Evolutionary conservation across 23 red algal species (phyloP).

Genomic region (Gracilaria vermiculophylla): DNA sequence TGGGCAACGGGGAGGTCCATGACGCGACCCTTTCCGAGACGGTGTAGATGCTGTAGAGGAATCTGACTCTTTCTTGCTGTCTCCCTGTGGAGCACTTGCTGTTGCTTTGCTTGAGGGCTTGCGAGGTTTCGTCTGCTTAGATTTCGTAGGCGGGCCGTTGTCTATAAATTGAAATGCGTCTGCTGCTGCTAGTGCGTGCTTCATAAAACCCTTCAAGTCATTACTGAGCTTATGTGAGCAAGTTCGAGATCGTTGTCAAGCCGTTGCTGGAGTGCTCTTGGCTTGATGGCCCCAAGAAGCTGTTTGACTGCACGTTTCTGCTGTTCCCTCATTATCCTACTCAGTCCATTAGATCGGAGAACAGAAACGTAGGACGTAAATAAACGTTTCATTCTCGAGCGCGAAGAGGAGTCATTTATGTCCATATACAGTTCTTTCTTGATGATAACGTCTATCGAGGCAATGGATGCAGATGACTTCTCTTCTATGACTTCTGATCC

Average conservation of each 20-base stretch:
- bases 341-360: neutral
- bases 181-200: no score
- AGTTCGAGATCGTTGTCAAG: neutral
- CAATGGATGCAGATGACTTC: neutral
- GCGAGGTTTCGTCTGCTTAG: no score
- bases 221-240: neutral
- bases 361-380: slow-evolving; percentile 6
- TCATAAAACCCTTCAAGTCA: neutral
- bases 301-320: neutral
- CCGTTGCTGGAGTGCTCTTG: neutral
- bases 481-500: neutral
- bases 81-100: no score
- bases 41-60: no score
- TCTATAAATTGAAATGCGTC: no score
- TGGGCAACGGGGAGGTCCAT: no score
- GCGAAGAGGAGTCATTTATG: neutral
- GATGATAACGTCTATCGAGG: neutral
- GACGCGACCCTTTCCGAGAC: no score
- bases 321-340: neutral
- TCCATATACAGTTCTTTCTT: slow-evolving; percentile 28
- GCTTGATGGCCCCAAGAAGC: neutral
- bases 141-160: no score
- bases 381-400: neutral
- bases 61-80: no score
- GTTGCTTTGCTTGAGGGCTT: no score